phyloP scores from a whole-genome alignment of 768 basidiomycete genomes.

The Trametes villosa region DNA sequence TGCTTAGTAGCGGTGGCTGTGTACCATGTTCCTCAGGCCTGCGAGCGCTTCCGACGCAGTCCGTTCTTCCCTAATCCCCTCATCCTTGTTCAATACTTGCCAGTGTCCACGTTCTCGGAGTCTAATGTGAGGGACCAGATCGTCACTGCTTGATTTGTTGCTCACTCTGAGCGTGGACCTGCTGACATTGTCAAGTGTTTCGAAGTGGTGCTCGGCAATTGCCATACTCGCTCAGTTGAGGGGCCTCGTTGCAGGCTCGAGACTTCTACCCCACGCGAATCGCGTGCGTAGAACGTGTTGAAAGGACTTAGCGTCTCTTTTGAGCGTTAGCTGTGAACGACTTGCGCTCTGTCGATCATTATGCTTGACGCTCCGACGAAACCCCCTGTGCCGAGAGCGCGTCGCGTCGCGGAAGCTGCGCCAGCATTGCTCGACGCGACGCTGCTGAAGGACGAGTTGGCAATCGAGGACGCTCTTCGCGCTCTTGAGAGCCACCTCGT shows the following conservation, averaged over 20 bases:
- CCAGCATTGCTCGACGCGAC: constrained; percentile 5
- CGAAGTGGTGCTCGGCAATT: not conserved
- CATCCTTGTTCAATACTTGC: too few relatives aligned
- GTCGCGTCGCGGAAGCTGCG: not conserved
- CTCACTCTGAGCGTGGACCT: too few relatives aligned
- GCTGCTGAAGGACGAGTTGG: constrained; percentile 2
- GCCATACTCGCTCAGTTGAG: not conserved
- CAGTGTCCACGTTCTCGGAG: too few relatives aligned
- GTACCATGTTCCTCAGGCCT: too few relatives aligned
- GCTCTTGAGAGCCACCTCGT: constrained; percentile 1
- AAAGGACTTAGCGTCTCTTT: not conserved
- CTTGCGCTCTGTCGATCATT: not conserved
- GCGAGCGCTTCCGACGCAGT: too few relatives aligned
- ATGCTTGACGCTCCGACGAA: not conserved
- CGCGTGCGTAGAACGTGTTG: not conserved
- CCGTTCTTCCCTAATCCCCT: too few relatives aligned
- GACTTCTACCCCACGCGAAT: not conserved
- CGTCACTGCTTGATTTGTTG: too few relatives aligned
- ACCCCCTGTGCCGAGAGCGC: not conserved
- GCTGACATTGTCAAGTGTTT: too few relatives aligned
- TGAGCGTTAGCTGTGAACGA: not conserved
- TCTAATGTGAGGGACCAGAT: too few relatives aligned
- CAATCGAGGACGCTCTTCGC: not conserved
- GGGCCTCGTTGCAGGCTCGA: not conserved
- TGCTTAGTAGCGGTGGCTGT: too few relatives aligned